A percentile compares a stretch with the other conserved stretches of the same genome.
phyloP scores from a whole-genome alignment of 352 stramenopile genomes.

The Globisporangium lucens region DNA sequence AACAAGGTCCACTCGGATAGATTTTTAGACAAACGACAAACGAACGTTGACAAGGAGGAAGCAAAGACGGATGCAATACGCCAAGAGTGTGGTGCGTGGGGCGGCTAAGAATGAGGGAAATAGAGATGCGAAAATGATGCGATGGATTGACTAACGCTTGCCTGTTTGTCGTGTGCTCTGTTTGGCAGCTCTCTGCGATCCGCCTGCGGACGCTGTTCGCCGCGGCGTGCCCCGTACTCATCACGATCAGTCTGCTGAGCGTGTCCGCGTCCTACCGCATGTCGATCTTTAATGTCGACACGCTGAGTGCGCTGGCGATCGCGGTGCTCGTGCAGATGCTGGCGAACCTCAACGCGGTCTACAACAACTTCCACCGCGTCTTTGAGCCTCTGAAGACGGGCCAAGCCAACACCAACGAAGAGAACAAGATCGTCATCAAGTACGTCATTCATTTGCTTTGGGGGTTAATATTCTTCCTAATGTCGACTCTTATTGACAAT shows the following conservation, averaged over 20 bases:
- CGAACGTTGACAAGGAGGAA: background rate
- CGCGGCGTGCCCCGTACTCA: conserved; percentile 45
- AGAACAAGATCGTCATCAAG: conserved; percentile 72
- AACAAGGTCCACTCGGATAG: background rate
- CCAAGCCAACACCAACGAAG: conserved; percentile 21
- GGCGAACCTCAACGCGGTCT: conserved; percentile 67
- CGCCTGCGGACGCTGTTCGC: conserved; percentile 57
- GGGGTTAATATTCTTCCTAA: background rate
- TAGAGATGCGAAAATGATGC: background rate
- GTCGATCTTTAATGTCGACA: conserved; percentile 41
- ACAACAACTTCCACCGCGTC: conserved; percentile 66
- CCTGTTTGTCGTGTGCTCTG: background rate
- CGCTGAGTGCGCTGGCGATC: conserved; percentile 31
- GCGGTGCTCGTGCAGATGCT: conserved; percentile 65
- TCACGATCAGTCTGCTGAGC: conserved; percentile 50
- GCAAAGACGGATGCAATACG: conserved; percentile 41
- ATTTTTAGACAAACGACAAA: background rate
- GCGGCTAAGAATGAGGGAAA: background rate
- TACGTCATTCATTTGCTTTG: conserved; percentile 14
- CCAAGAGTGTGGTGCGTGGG: conserved; percentile 52
- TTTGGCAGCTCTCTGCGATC: conserved; percentile 38
- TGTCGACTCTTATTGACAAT: background rate
- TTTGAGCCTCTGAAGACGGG: conserved; percentile 35
- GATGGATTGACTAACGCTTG: background rate
- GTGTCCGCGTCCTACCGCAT: conserved; percentile 12